phyloP scores from a whole-genome alignment of 2,329 filamentous ascomycete species.

The Pyricularia sp. region DNA sequence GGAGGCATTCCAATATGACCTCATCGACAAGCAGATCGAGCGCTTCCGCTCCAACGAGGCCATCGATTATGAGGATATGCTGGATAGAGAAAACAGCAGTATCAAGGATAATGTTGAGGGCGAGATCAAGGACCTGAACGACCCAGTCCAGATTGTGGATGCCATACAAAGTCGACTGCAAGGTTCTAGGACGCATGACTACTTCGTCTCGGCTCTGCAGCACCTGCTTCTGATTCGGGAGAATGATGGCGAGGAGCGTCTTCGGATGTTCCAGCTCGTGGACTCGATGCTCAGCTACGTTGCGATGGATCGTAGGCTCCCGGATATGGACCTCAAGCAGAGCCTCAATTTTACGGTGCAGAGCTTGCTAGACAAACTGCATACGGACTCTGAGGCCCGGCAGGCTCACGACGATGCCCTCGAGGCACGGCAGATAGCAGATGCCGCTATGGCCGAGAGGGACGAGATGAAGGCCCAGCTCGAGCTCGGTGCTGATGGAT shows the following conservation, averaged over 20 bases:
- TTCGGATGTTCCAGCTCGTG: conserved; percentile 94
- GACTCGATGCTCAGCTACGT: conserved; percentile 99
- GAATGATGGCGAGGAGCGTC: conserved; percentile 79
- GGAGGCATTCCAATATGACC: conserved; percentile 95
- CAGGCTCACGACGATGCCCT: conserved; percentile 85
- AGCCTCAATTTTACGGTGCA: conserved; percentile 96
- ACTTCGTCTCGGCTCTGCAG: conserved; percentile 90
- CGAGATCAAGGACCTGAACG: conserved; percentile 81
- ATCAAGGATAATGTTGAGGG: conserved; percentile 79
- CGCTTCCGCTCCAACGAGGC: conserved; percentile 86
- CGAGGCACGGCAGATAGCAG: conserved; percentile 82
- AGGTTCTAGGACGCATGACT: conserved; percentile 79
- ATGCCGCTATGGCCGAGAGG: conserved; percentile 88
- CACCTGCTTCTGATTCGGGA: conserved; percentile 87
- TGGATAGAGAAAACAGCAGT: conserved; percentile 81
- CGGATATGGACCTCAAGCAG: conserved; percentile 96
- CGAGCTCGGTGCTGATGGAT: conserved; percentile 81
- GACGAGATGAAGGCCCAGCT: conserved; percentile 87
- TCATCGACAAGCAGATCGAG: conserved; percentile 97
- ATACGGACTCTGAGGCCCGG: conserved; percentile 89
- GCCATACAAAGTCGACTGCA: conserved; percentile 77
- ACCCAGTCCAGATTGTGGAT: conserved; percentile 86
- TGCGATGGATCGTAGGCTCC: conserved; percentile 89
- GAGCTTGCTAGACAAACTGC: conserved; percentile 84
- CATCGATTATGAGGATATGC: conserved; percentile 95